Conservation (phyloP, 192 early-diverging fungal genomes). For the Haplosporangium gracile region DNA sequence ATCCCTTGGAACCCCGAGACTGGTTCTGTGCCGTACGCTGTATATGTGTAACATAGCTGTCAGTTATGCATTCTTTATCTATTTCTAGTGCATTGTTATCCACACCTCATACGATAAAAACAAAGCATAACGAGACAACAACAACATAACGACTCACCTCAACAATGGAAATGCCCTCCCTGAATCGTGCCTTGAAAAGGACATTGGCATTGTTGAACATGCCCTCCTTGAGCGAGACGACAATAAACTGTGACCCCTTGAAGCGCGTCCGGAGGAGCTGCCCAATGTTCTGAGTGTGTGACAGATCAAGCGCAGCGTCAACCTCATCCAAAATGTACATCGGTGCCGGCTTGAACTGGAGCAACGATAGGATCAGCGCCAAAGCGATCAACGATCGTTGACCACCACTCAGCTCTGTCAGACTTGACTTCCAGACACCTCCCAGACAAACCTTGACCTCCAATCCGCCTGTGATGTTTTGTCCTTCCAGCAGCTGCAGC, state of each 20-base stretch:
- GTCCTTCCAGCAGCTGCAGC: constrained; percentile 87
- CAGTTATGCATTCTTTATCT: neutral
- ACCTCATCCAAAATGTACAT: constrained; percentile 99
- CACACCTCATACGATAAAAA: neutral
- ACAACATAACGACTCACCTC: constrained; percentile 65
- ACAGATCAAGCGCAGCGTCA: constrained; percentile 96
- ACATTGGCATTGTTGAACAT: constrained; percentile 99
- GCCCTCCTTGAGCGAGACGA: constrained; percentile 98
- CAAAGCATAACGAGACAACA: neutral
- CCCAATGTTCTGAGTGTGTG: constrained; percentile 99
- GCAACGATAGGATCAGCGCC: constrained; percentile 93
- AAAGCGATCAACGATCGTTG: constrained; percentile 97
- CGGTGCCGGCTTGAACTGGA: constrained; percentile 99
- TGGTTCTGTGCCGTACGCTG: constrained; percentile 13
- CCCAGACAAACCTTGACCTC: constrained; percentile 97
- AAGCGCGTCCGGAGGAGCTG: constrained; percentile 92
- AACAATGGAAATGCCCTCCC: constrained; percentile 94
- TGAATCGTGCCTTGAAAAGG: constrained; percentile 93
- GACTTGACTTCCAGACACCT: constrained; percentile 96
- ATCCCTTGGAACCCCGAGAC: neutral
- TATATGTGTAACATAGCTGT: neutral
- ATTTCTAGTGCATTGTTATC: neutral
- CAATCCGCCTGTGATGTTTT: constrained; percentile 84
- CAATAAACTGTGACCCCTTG: constrained; percentile 97
- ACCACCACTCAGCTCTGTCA: constrained; percentile 97